phyloP scores from a whole-genome alignment of 2,329 filamentous ascomycete genomes.

The Arthrobotrys entomopaga region DNA sequence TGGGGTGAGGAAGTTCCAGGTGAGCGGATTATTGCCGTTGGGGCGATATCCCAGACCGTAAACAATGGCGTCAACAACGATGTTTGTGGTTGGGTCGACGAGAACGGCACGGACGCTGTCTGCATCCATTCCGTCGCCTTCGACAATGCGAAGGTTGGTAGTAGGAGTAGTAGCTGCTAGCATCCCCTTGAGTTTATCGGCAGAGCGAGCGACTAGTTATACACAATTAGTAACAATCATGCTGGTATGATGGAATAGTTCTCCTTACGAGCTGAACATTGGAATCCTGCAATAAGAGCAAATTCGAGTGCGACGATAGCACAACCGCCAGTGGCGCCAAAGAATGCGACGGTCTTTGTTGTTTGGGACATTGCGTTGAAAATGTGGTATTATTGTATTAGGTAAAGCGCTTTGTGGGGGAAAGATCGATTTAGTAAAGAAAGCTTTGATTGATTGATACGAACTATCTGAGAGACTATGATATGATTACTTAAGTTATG shows the following conservation, averaged over 20 bases:
- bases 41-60: conserved; percentile 65
- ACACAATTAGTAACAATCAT: conserved; percentile 5
- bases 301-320: conserved; percentile 65
- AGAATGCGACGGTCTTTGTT: conserved; percentile 65
- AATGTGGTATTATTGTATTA: background rate
- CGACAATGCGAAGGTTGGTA: conserved; percentile 65
- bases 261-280: conserved; percentile 63
- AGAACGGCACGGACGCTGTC: conserved; percentile 62
- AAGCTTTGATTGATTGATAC: background rate
- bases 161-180: conserved; percentile 53
- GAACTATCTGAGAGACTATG: background rate
- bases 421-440: background rate
- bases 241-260: background rate
- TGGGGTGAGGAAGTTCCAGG: conserved; percentile 62
- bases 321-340: conserved; percentile 68
- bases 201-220: conserved; percentile 28
- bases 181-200: conserved; percentile 40
- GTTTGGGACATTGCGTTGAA: conserved; percentile 37
- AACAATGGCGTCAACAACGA: conserved; percentile 65
- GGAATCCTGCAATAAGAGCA: conserved; percentile 65
- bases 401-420: background rate
- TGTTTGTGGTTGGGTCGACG: conserved; percentile 55
- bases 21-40: conserved; percentile 58
- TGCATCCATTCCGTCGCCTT: conserved; percentile 66
- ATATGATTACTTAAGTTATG: background rate